Conservation (phyloP, 768 basidiomycete species). For the Termitomyces sp. region DNA sequence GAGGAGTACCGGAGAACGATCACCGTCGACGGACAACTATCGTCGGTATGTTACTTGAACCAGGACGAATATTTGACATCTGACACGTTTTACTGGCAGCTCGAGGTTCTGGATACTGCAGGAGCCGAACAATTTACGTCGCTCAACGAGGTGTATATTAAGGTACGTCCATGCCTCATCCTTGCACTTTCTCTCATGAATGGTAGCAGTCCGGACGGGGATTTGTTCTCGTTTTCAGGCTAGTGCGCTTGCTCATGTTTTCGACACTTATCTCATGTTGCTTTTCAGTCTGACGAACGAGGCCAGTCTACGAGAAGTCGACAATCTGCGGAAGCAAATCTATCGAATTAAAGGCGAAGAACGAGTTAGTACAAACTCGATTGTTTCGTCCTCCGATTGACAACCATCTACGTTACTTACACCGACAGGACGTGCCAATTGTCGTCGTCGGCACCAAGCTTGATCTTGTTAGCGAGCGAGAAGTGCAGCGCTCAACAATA, state of each 20-base stretch:
- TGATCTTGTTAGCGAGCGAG: conserved; percentile 76
- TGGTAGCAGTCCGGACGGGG: conserved; percentile 58
- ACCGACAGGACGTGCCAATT: conserved; percentile 71
- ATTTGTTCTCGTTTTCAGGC: conserved; percentile 84
- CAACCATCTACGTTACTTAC: background rate
- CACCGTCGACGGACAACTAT: conserved; percentile 59
- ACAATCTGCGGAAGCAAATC: conserved; percentile 76
- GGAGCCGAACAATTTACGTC: conserved; percentile 84
- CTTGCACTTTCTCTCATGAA: background rate
- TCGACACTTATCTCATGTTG: conserved; percentile 3
- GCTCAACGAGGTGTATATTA: conserved; percentile 77
- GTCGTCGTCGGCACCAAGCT: conserved; percentile 85
- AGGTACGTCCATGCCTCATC: conserved; percentile 35
- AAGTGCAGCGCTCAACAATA: conserved; percentile 62
- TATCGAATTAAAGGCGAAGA: conserved; percentile 72
- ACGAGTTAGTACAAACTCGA: conserved; percentile 34
- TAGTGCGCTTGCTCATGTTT: conserved; percentile 4
- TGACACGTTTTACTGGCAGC: conserved; percentile 31
- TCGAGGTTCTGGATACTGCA: conserved; percentile 79
- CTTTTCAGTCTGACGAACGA: conserved; percentile 71
- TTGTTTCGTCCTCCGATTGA: conserved; percentile 2
- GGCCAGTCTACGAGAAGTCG: conserved; percentile 74
- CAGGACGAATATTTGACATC: background rate
- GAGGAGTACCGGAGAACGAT: conserved; percentile 68
- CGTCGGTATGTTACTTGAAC: conserved; percentile 42